Percentiles rank a stretch among this genome's conserved stretches.
Evolutionary conservation across 2,329 filamentous ascomycete genomes (phyloP).

Genomic region (Verticillium nonalfalfae): DNA sequence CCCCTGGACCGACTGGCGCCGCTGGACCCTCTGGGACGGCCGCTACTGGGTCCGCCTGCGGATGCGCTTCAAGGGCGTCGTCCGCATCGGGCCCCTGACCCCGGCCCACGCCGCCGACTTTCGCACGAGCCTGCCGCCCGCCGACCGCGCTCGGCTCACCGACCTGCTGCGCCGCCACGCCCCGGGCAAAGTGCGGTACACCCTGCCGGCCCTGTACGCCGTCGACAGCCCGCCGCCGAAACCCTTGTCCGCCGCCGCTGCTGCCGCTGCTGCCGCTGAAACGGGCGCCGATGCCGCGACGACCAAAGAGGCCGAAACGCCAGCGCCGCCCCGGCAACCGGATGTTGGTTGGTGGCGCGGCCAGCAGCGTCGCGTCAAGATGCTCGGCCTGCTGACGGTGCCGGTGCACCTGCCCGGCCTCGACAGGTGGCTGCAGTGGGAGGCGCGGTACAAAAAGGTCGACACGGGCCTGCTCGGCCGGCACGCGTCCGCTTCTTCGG

Average conservation of each 20-base stretch:
- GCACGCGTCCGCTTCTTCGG: not conserved
- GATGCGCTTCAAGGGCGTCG: conserved; percentile 31
- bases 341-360: not conserved
- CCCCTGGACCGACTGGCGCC: conserved; percentile 20
- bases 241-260: not conserved
- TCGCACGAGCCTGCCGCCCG: conserved; percentile 31
- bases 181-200: conserved; percentile 48
- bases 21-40: conserved; percentile 47
- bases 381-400: conserved; percentile 49
- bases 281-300: not conserved
- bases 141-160: conserved; percentile 27
- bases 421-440: conserved; percentile 41
- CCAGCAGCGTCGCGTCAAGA: conserved; percentile 20
- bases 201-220: conserved; percentile 48
- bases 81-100: conserved; percentile 40
- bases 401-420: conserved; percentile 39
- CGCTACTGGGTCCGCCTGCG: conserved; percentile 54
- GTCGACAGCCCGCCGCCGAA: conserved; percentile 18
- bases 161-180: conserved; percentile 40
- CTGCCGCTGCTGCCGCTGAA: no score
- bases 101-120: conserved; percentile 39
- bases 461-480: conserved; percentile 30
- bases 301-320: not conserved
- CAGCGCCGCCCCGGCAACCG: not conserved
- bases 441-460: conserved; percentile 43